Conservation (phyloP, 2,329 filamentous ascomycete species). For the Calonectria leucothoes region DNA sequence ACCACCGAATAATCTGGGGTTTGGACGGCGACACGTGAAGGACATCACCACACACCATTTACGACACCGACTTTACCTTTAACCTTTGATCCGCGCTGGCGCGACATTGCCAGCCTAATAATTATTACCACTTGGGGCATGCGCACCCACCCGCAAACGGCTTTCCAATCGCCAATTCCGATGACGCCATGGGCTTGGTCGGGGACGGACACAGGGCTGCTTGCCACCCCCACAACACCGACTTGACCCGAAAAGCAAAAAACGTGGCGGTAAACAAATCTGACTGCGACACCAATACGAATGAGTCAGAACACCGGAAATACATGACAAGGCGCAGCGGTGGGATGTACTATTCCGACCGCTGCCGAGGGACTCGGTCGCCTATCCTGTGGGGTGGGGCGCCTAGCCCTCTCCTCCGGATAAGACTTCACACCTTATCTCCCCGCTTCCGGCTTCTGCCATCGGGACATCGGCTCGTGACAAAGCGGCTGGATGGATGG, state of each 20-base stretch:
- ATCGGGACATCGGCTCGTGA: constrained; percentile 12
- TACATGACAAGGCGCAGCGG: constrained; percentile 12
- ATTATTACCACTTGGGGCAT: constrained; percentile 5
- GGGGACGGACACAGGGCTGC: neutral
- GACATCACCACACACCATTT: neutral
- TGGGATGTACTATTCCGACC: constrained; percentile 30
- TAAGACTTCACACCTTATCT: constrained; percentile 1
- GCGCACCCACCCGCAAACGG: constrained; percentile 3
- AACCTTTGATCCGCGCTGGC: constrained; percentile 17
- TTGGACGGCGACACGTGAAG: neutral
- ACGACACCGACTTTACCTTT: neutral
- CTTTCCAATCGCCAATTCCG: neutral
- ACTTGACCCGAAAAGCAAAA: neutral
- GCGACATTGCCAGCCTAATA: constrained; percentile 18
- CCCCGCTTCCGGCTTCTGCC: constrained; percentile 14
- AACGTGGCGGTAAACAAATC: constrained; percentile 15
- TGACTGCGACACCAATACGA: constrained; percentile 7
- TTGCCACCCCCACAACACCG: constrained; percentile 15
- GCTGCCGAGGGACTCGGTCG: constrained; percentile 28
- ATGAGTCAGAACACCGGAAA: constrained; percentile 21
- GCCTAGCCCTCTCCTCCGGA: constrained; percentile 15
- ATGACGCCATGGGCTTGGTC: constrained; percentile 16
- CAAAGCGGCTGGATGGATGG: constrained; percentile 13
- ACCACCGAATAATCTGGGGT: constrained; percentile 3
- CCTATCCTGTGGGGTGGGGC: constrained; percentile 29